These are phyloP conservation scores for Suhomyces choctaworum DNA, from an alignment of 1,139 yeast species.

Conservation along the genomic window DNA sequence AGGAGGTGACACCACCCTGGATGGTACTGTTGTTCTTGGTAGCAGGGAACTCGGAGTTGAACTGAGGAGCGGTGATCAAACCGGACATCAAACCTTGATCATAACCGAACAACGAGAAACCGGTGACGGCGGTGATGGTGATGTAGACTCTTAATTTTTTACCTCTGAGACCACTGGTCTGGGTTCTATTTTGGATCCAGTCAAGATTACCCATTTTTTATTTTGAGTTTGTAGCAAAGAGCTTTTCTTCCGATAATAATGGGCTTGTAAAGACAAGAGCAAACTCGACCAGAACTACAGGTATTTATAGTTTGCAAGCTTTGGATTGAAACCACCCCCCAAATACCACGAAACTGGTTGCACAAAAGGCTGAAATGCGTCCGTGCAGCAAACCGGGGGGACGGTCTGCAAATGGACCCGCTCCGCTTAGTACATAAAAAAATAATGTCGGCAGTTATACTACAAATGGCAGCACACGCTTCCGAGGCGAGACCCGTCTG, in stretches of 20 bases:
- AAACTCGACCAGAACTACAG: background rate
- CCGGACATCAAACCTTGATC: constrained; percentile 84
- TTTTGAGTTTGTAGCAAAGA: too few relatives aligned
- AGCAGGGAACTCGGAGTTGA: constrained; percentile 59
- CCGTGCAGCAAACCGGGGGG: background rate
- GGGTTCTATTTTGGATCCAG: constrained; percentile 31
- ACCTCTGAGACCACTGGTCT: constrained; percentile 53
- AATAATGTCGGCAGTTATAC: too few relatives aligned
- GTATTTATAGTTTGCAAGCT: constrained; percentile 4
- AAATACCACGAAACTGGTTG: too few relatives aligned
- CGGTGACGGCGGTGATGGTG: constrained; percentile 60
- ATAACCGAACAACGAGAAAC: constrained; percentile 72
- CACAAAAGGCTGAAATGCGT: background rate
- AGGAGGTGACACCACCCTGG: constrained; percentile 70
- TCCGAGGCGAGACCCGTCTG: too few relatives aligned
- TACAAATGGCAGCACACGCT: too few relatives aligned
- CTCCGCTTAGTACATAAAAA: background rate
- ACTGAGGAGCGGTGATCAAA: constrained; percentile 60
- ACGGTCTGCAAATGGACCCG: background rate
- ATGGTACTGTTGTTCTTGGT: constrained; percentile 36
- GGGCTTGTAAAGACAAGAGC: too few relatives aligned
- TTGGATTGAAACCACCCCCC: background rate
- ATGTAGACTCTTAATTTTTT: constrained; percentile 42
- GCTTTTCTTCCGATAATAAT: too few relatives aligned
- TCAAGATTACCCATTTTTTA: constrained; percentile 12